phyloP scores from a whole-genome alignment of 495 filamentous ascomycete genomes.

The Aspergillus olivimuriae region DNA sequence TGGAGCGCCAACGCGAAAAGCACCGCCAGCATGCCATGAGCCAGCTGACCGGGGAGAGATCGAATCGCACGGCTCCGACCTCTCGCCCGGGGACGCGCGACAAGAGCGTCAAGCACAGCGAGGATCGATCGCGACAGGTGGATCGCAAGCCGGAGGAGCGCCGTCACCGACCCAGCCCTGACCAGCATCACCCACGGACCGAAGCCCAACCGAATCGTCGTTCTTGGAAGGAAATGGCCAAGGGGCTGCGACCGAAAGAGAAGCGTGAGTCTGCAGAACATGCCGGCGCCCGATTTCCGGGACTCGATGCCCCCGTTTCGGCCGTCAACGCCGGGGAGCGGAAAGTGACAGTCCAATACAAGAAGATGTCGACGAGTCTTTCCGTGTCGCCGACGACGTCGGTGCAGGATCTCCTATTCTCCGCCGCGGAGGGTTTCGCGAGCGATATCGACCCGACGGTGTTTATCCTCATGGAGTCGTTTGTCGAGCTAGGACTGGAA shows the following conservation, averaged over 20 bases:
- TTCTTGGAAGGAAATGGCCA: conserved; percentile 16
- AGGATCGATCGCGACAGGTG: conserved; percentile 6
- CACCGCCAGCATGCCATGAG: conserved; percentile 33
- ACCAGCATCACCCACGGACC: too few species aligned
- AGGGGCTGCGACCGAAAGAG: conserved; percentile 16
- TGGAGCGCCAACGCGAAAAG: conserved; percentile 36
- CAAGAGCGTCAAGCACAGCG: conserved; percentile 11
- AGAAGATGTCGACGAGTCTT: conserved; percentile 53
- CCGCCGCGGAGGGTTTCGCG: conserved; percentile 48
- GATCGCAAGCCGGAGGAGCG: conserved; percentile 5
- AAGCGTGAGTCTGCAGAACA: neutral
- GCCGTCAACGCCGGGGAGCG: conserved; percentile 77
- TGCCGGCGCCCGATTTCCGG: conserved; percentile 30
- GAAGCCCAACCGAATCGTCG: conserved; percentile 11
- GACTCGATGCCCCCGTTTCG: conserved; percentile 74
- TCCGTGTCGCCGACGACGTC: conserved; percentile 69
- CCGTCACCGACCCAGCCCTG: conserved; percentile 11
- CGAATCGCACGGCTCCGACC: conserved; percentile 10
- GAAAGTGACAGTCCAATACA: conserved; percentile 63
- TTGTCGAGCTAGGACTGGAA: conserved; percentile 68
- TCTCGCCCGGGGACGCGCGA: conserved; percentile 11
- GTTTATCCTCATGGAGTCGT: conserved; percentile 70
- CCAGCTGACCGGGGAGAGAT: conserved; percentile 26
- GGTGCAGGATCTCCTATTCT: conserved; percentile 60
- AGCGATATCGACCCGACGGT: conserved; percentile 52